Base-by-base conservation (phyloP, 164 flowering plant genomes). In the Kalanchoe fedtschenkoi region DNA sequence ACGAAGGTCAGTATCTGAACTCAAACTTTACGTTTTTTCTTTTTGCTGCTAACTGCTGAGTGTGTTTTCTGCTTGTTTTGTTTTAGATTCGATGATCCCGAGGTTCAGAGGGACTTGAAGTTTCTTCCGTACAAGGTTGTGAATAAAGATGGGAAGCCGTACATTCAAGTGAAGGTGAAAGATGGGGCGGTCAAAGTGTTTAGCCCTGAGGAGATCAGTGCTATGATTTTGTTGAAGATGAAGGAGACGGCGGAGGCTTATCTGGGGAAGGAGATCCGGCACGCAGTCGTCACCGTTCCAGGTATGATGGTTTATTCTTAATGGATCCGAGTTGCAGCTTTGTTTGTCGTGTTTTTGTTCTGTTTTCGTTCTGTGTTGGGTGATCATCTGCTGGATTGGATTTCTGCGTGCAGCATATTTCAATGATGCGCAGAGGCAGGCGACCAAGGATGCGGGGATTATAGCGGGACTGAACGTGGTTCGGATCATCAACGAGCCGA, bases 251-350 rank as follows among this genome's bases (percentile, higher is more conserved):
- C 65, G 21, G 65, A 62, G 33, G 65, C 57, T 15, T 62, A 32
- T 30, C 34, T 62, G 1, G 57, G 57, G 19, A 62, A 46, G 57
- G 46, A 46, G 5, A 63, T 63, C 30, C 33, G 17, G 28, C 43
- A 51, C 34, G 58, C 58, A n/a, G 65, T 63, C 15, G 46, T 62
- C 35, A 62, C 65, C 33, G 57, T 62, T 9, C 65, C 65, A 32
- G 63, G 63, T 61, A 61, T 38, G 17, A 17, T 59, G 37, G 5
- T 37, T 4, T 38, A n/a, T n/a, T n/a, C n/a, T n/a, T n/a, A n/a
- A n/a, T n/a, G n/a, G n/a, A n/a, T n/a, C n/a, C n/a, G n/a, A n/a
- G n/a, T n/a, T n/a, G n/a, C n/a, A n/a, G n/a, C n/a, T n/a, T n/a
- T n/a, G n/a, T n/a, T n/a, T n/a, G n/a, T n/a, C n/a, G n/a, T n/a